Conservation (phyloP, 805 yeast genomes). For the Ogataea kodamae region DNA sequence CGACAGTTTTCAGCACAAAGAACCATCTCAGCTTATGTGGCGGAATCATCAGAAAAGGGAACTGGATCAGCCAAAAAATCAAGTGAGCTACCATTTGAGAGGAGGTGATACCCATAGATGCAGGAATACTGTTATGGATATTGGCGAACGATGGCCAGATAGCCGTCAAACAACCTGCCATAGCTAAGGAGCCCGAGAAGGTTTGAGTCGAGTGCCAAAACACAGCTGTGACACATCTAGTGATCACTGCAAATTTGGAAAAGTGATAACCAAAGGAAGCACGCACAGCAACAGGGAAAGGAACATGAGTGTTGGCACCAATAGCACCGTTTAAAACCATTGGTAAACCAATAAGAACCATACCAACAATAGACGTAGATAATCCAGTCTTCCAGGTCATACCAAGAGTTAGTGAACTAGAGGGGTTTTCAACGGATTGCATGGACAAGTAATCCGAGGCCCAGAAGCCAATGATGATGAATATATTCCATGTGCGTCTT, state of each 20-base stretch:
- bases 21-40: slow-evolving; percentile 36
- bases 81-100: slow-evolving; percentile 33
- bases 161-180: slow-evolving; percentile 29
- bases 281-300: slow-evolving; percentile 35
- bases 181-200: slow-evolving; percentile 27
- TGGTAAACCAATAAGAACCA: slow-evolving; percentile 21
- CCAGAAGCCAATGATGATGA: slow-evolving; percentile 25
- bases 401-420: slow-evolving; percentile 16
- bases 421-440: slow-evolving; percentile 24
- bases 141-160: slow-evolving; percentile 29
- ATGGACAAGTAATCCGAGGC: slow-evolving; percentile 27
- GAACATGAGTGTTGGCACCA: slow-evolving; percentile 35
- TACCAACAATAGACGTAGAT: slow-evolving; percentile 21
- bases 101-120: slow-evolving; percentile 26
- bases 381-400: slow-evolving; percentile 23
- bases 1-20: slow-evolving; percentile 32
- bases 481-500: slow-evolving; percentile 24
- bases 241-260: slow-evolving; percentile 29
- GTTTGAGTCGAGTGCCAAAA: slow-evolving; percentile 30
- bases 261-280: slow-evolving; percentile 34
- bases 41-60: slow-evolving; percentile 33
- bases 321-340: slow-evolving; percentile 28
- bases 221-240: slow-evolving; percentile 33
- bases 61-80: slow-evolving; percentile 31
- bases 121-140: slow-evolving; percentile 27